Evolutionary conservation across 768 basidiomycete species (phyloP), one percentile per base, ranked within the genome.

Genomic region (Infundibulicybe gibba): DNA sequence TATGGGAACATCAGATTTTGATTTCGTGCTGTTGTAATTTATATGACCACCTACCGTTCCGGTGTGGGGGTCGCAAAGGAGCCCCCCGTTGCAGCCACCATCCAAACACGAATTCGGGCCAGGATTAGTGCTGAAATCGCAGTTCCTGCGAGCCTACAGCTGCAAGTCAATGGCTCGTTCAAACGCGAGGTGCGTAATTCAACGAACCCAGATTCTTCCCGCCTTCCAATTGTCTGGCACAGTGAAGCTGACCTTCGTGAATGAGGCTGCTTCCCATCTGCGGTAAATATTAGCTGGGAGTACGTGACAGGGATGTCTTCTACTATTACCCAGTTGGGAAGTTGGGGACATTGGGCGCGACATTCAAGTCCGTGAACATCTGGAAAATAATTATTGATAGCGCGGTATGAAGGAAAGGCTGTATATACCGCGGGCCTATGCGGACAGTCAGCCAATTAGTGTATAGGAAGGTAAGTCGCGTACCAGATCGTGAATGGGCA

Each of bases 401-500:
- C 25, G 25, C 8, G 8, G 25, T 25, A 25, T 25, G 3, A 4
- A 25, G 8, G 8, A 25, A 25, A 25, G 25, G 25, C 8, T n/a
- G 6, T 14, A 6, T 49, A 43, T 63, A 69, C 70, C 35, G 70
- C 72, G 3, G 72, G 72, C 72, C 72, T 74, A 33, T 30, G 39
- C n/a, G 42, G 31, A 45, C 35, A 25, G 42, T 31, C 11, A 40
- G 31, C 14, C 31, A 11, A 11, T 10, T 16, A 33, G 9, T 19
- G 6, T 12, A 14, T 10, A 15, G 33, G 41, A 8, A 3, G 25
- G 25, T 25, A 8, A 8, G 25, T 4, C 8, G 43, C 69, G 44
- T 55, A 83, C 85, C 85, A 86, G 49, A 86, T 73, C 3, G 83
- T 86, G 63, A 83, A 86, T 0, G 81, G 74, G 55, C 85, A 86